Evolutionary conservation across 2,329 filamentous ascomycete species (phyloP).

Genomic region (Metarhizium humberi): DNA sequence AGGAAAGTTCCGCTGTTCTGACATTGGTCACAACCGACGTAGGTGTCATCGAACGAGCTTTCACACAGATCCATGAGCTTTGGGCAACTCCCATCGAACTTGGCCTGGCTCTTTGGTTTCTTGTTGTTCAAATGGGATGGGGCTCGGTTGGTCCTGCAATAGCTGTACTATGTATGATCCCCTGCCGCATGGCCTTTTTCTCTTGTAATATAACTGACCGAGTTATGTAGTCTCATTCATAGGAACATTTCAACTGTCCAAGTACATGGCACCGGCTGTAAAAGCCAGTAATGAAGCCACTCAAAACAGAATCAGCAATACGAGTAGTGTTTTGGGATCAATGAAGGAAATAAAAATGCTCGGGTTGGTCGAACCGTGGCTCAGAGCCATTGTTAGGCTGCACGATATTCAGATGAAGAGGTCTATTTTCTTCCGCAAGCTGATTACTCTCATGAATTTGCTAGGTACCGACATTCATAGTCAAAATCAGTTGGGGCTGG

Average conservation of each 20-base stretch:
- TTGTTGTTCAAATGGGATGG: conserved; percentile 33
- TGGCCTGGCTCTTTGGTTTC: conserved; percentile 32
- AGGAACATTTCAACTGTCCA: background rate
- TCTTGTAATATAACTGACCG: background rate
- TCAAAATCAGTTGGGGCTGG: too few species aligned
- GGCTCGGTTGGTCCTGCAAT: conserved; percentile 35
- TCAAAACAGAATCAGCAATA: conserved; percentile 17
- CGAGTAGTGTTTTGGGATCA: conserved; percentile 16
- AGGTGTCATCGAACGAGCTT: conserved; percentile 26
- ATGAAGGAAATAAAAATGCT: conserved; percentile 26
- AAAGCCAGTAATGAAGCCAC: conserved; percentile 18
- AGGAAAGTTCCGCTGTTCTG: conserved; percentile 26
- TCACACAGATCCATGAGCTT: conserved; percentile 28
- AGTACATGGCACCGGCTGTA: conserved; percentile 1
- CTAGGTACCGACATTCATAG: conserved; percentile 5
- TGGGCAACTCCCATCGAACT: conserved; percentile 33
- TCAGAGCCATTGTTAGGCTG: conserved; percentile 9
- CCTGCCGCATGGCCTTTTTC: background rate
- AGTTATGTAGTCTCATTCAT: background rate
- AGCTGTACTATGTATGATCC: conserved; percentile 14
- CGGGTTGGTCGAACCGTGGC: conserved; percentile 13
- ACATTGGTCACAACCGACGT: conserved; percentile 37
- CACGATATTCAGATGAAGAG: conserved; percentile 11
- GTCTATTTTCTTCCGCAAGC: conserved; percentile 13
- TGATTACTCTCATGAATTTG: conserved; percentile 13